Base-by-base conservation (phyloP, 2,329 filamentous ascomycete genomes). In the Apiospora kogelbergensis region DNA sequence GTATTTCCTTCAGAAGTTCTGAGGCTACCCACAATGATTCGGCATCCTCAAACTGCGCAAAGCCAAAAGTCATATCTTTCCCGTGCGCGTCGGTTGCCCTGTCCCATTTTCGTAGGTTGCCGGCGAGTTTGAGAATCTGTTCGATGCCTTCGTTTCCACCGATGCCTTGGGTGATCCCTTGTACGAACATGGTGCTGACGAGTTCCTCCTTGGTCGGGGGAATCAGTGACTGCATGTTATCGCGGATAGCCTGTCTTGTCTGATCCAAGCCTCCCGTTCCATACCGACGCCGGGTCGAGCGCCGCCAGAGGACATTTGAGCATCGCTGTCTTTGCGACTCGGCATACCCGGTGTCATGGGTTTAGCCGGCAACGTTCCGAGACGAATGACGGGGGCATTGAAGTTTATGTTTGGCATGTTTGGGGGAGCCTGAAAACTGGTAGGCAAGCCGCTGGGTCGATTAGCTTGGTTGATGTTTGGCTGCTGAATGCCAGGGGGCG, bases 341-440 rank as follows among this genome's bases (percentile, higher is more conserved):
- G 79, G 75, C 33, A 74, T 72, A 13, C 78, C 74, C 7, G 83
- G 78, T 0, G 80, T 76, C 13, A 81, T 78, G 33, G 90, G 84
- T 76, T 93, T 93, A n/a, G 87, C 81, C 2, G 89, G 88, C 4
- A 91, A 88, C 15, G 94, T 95, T 53, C 95, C 96, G 63, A 99
- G 88, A 68, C 96, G 93, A 77, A 99, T 98, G 70, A 98, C 94
- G 68, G 95, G 95, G 44, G 96, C 96, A 77, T 93, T 97, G 84
- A 98, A 97, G 84, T 99, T 98, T 85, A 99, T 97, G 80, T 97
- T 97, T 66, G 95, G 94, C 87, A 98, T 93, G 78, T 96, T 97
- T 66, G 93, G 85, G 11, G 95, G 95, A 65, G 94, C 90, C 84
- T 97, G 93, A 82, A 97, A 98, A 80, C 90, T 93, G 70, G 90